phyloP scores from a whole-genome alignment of 2,329 filamentous ascomycete species.

The Fusarium agapanthi region DNA sequence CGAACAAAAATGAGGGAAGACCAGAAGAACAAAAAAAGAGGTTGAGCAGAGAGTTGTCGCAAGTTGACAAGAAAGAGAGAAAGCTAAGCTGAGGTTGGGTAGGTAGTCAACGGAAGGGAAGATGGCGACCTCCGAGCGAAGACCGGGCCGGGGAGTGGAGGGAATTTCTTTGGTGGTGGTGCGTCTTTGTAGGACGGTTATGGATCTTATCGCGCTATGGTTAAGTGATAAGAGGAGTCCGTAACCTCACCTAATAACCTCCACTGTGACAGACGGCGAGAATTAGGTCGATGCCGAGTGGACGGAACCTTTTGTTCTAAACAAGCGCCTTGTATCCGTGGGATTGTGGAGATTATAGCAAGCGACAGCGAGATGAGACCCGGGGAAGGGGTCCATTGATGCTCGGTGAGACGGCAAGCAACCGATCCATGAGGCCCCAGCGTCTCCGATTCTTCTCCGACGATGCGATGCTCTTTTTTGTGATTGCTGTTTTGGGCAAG shows the following conservation, averaged over 20 bases:
- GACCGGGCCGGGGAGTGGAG: conserved; percentile 41
- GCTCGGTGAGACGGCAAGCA: conserved; percentile 28
- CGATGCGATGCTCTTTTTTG: neutral
- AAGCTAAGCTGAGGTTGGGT: neutral
- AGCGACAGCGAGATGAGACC: conserved; percentile 18
- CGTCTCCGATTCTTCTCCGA: conserved; percentile 32
- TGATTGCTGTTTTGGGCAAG: conserved; percentile 26
- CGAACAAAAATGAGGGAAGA: neutral
- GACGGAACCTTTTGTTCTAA: neutral
- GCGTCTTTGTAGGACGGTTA: neutral
- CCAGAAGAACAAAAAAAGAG: conserved; percentile 9
- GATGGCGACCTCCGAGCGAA: conserved; percentile 42
- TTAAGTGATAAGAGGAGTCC: conserved; percentile 34
- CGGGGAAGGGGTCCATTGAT: conserved; percentile 22
- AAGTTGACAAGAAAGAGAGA: conserved; percentile 9
- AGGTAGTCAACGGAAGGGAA: conserved; percentile 21
- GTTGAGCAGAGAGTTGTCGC: conserved; percentile 23
- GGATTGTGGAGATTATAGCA: conserved; percentile 21
- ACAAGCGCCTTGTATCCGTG: conserved; percentile 1
- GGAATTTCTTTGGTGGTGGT: conserved; percentile 44
- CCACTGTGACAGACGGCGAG: conserved; percentile 6
- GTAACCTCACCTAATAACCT: neutral
- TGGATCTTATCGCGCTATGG: conserved; percentile 39
- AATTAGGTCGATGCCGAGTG: conserved; percentile 18
- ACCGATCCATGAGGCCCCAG: neutral